Evolutionary conservation across 345 rosid species (phyloP), one percentile per base, ranked within the genome.

Genomic region (Cardiospermum halicacabum): DNA sequence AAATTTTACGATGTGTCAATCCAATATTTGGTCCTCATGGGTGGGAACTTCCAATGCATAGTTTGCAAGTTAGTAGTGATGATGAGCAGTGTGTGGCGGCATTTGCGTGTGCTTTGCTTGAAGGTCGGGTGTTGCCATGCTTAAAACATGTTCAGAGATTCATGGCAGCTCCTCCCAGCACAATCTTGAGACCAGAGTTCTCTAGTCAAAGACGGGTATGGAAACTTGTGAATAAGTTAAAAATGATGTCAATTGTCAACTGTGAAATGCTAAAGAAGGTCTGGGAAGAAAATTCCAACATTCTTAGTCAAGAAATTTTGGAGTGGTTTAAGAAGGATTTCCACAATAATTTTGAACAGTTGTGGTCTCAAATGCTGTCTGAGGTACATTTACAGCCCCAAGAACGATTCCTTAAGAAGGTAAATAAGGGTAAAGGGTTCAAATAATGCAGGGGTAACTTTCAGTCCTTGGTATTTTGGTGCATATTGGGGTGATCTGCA

Each of bases 81-180:
- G 56, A 58, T 3, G 59, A 16, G 31, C 77, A 78, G 18, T 74
- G 87, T 1, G 72, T 73, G 31, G 77, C 81, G 0, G 94, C 68
- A 39, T 93, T 90, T 58, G 89, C 84, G 5, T 92, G 70, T 72
- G 85, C 96, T 31, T 75, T 92, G 56, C 96, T 92, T 3, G 84
- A 81, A 69, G 98, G 98, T 40, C 82, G 76, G 42, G 93, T 89
- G 16, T 75, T 89, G 60, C 88, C 87, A n/a, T 85, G 96, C 74
- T 43, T 92, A 42, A 85, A 56, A 66, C 62, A 57, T 11, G 79
- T 72, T 6, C 72, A 74, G 55, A 12, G 59, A 12, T 77, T 74
- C 51, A 58, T 92, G 87, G 84, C 75, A 5, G 84, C 87, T 1
- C 79, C 86, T 42, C 96, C 96, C 11, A 74, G 64, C 69, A 81